These are phyloP conservation scores for Phytophthora sojae DNA, from an alignment of 352 stramenopile species.

Conservation along the genomic window DNA sequence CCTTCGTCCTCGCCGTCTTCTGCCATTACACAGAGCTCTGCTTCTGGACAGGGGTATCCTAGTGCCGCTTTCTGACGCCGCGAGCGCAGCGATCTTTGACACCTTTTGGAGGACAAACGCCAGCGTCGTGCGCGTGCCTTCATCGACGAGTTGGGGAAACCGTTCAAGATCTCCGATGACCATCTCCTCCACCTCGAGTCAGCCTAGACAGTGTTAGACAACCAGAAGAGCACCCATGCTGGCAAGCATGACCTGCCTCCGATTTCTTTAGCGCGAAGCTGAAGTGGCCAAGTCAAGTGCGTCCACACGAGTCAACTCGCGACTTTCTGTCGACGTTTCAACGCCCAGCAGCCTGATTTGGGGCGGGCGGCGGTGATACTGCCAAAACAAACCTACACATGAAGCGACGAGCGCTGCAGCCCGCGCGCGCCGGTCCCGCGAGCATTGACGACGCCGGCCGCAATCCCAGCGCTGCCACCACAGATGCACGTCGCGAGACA, in stretches of 20 bases:
- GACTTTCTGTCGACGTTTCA: conserved; percentile 18
- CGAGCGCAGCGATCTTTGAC: neutral
- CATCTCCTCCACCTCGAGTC: neutral
- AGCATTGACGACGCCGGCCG: neutral
- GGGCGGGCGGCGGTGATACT: neutral
- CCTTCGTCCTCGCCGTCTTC: no score
- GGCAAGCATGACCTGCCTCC: neutral
- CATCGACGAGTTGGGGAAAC: neutral
- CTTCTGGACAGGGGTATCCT: neutral
- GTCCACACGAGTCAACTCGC: neutral
- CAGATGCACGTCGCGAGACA: neutral
- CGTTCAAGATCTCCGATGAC: neutral
- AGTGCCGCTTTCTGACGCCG: neutral
- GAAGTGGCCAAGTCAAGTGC: neutral
- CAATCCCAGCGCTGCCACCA: neutral
- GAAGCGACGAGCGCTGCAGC: neutral
- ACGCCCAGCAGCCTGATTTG: conserved; percentile 5
- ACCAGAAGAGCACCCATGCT: neutral
- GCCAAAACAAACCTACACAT: neutral
- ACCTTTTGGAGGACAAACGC: neutral
- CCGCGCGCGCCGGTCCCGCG: no score
- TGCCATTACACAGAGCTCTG: neutral
- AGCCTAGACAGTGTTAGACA: no score
- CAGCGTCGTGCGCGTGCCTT: neutral
- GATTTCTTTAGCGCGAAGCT: conserved; percentile 6